Conservation (phyloP, 345 rosid species). For the Psidium guajava region DNA sequence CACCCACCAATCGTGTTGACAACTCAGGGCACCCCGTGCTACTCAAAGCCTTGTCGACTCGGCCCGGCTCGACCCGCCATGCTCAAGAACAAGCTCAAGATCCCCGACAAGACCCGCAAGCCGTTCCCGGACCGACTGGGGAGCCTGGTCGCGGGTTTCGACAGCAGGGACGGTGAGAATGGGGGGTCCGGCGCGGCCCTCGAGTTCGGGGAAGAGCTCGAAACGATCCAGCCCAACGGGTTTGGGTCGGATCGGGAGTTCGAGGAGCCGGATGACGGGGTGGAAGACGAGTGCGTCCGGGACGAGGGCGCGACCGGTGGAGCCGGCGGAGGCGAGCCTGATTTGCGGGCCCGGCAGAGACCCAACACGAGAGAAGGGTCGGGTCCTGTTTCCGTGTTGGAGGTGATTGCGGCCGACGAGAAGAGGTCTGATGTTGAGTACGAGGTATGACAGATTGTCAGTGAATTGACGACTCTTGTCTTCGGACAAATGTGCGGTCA, state of each 20-base stretch:
- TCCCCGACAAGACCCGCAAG: conserved; percentile 28
- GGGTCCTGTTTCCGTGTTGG: conserved; percentile 16
- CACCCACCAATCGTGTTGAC: background rate
- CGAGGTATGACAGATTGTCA: conserved; percentile 27
- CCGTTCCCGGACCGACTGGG: conserved; percentile 39
- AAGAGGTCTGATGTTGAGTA: conserved; percentile 51
- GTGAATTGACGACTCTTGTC: background rate
- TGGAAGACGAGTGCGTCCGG: background rate
- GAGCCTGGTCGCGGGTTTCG: conserved; percentile 35
- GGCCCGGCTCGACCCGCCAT: conserved; percentile 6
- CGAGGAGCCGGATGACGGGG: conserved; percentile 8
- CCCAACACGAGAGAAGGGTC: conserved; percentile 13
- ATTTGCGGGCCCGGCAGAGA: background rate
- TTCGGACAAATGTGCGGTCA: background rate
- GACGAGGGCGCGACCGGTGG: conserved; percentile 2
- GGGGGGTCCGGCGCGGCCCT: conserved; percentile 10
- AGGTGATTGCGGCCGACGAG: conserved; percentile 41
- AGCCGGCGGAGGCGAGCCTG: background rate
- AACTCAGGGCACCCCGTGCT: background rate
- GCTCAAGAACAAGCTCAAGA: conserved; percentile 47
- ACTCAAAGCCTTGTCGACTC: background rate
- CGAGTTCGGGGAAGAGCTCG: conserved; percentile 55
- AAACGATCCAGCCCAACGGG: conserved; percentile 33
- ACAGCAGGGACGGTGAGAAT: conserved; percentile 16
- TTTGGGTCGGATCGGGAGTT: conserved; percentile 8